phyloP scores from a whole-genome alignment of 1,284 basidiomycete genomes.

The Bothia castanella region DNA sequence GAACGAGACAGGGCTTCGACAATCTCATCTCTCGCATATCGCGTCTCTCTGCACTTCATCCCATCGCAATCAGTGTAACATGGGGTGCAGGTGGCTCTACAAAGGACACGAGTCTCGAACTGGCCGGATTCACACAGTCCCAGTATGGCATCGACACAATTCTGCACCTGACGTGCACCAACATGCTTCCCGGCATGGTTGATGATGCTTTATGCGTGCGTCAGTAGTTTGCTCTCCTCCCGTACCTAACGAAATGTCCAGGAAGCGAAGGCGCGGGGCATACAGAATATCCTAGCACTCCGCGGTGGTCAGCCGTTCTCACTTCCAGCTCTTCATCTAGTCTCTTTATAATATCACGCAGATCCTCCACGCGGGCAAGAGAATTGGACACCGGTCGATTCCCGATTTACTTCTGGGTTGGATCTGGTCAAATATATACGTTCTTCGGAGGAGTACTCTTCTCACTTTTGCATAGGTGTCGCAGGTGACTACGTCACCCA shows the following conservation, averaged over 20 bases:
- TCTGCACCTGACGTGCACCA: slow-evolving; percentile 96
- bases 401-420: slow-evolving; percentile 81
- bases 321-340: not conserved
- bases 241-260: slow-evolving; percentile 33
- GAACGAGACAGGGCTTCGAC: slow-evolving; percentile 64
- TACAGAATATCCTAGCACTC: slow-evolving; percentile 89
- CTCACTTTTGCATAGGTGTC: slow-evolving; percentile 89
- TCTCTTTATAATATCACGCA: slow-evolving; percentile 23
- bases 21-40: slow-evolving; percentile 81
- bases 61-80: slow-evolving; percentile 83
- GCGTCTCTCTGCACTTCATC: slow-evolving; percentile 64
- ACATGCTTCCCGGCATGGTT: slow-evolving; percentile 87
- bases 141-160: slow-evolving; percentile 80
- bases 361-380: slow-evolving; percentile 94
- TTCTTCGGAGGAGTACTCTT: slow-evolving; percentile 71
- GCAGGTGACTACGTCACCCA: slow-evolving; percentile 52
- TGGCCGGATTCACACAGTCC: slow-evolving; percentile 69
- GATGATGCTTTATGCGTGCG: slow-evolving; percentile 79
- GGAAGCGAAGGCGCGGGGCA: slow-evolving; percentile 79
- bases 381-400: slow-evolving; percentile 85
- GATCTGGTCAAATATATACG: slow-evolving; percentile 93
- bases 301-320: slow-evolving; percentile 63
- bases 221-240: not conserved
- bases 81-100: slow-evolving; percentile 98
- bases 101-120: slow-evolving; percentile 81